Evolutionary conservation across 768 basidiomycete species (phyloP).

Genomic region (Lenzites betulinus): DNA sequence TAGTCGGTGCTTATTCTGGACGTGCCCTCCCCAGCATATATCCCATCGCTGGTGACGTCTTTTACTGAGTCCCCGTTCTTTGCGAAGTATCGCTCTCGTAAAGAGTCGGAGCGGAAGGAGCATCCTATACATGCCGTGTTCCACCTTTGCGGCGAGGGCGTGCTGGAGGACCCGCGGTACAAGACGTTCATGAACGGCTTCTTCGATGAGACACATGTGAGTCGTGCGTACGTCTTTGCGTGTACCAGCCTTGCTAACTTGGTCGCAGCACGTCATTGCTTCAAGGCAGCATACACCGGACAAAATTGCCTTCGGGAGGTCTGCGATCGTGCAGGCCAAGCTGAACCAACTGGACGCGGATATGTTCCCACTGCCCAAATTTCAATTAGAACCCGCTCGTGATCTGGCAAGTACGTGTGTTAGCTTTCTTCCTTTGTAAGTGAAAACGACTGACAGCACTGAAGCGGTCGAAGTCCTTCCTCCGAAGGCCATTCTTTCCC

Average conservation of each 20-base stretch:
- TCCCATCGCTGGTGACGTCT: conserved; percentile 49
- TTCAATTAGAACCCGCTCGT: conserved; percentile 43
- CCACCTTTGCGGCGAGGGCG: conserved; percentile 71
- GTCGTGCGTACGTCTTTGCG: conserved; percentile 26
- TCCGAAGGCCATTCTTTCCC: conserved; percentile 43
- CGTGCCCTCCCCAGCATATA: conserved; percentile 62
- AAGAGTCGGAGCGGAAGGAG: conserved; percentile 41
- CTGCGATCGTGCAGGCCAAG: conserved; percentile 70
- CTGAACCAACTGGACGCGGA: conserved; percentile 69
- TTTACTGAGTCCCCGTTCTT: conserved; percentile 52
- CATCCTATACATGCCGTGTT: conserved; percentile 57
- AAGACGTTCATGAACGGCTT: conserved; percentile 73
- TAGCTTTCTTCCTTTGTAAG: not conserved
- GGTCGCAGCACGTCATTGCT: conserved; percentile 70
- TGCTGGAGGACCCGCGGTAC: conserved; percentile 72
- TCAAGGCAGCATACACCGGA: conserved; percentile 63
- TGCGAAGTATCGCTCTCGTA: conserved; percentile 47
- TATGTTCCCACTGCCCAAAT: conserved; percentile 73
- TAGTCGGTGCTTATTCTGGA: conserved; percentile 67
- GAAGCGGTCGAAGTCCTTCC: conserved; percentile 48
- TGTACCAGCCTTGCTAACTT: conserved; percentile 3
- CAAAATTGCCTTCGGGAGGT: conserved; percentile 72
- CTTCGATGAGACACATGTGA: conserved; percentile 58
- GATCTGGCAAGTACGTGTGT: conserved; percentile 34
- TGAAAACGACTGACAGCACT: not conserved